These are phyloP conservation scores for Strigomonas galati DNA, from an alignment of 208 protist genomes.

Conservation along the genomic window DNA sequence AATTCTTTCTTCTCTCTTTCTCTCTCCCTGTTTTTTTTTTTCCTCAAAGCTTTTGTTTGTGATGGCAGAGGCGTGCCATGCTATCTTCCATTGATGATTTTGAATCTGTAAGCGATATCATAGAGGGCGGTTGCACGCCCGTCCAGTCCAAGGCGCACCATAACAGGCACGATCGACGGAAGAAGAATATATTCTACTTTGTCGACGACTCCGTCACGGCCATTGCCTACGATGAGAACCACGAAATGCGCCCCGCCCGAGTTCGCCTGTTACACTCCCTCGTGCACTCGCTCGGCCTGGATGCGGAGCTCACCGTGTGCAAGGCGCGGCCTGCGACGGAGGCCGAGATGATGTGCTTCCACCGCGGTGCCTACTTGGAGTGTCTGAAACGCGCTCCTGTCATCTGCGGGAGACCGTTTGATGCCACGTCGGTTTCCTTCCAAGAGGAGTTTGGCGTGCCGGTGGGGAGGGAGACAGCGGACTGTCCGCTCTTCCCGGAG, in stretches of 20 bases:
- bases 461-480: constrained; percentile 44
- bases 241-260: constrained; percentile 75
- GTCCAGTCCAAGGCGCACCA: no score
- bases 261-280: constrained; percentile 67
- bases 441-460: constrained; percentile 83
- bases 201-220: constrained; percentile 62
- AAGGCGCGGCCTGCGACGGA: constrained; percentile 51
- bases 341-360: constrained; percentile 64
- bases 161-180: not conserved
- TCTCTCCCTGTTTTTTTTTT: not conserved
- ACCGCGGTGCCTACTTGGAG: constrained; percentile 70
- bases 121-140: no score
- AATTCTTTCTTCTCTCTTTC: constrained; percentile 2
- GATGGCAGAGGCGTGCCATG: no score
- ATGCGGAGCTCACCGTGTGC: constrained; percentile 48
- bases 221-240: constrained; percentile 66
- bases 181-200: constrained; percentile 42
- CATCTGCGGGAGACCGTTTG: constrained; percentile 72
- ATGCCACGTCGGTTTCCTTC: constrained; percentile 46
- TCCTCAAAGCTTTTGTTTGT: no score
- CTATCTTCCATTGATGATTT: no score
- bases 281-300: constrained; percentile 69
- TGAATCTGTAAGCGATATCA: no score
- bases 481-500: constrained; percentile 82
- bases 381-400: constrained; percentile 50